Percentiles rank a stretch among this genome's conserved stretches.
These are phyloP conservation scores for Houttuynia cordata DNA, from an alignment of 164 flowering plant species.

Conservation along the genomic window DNA sequence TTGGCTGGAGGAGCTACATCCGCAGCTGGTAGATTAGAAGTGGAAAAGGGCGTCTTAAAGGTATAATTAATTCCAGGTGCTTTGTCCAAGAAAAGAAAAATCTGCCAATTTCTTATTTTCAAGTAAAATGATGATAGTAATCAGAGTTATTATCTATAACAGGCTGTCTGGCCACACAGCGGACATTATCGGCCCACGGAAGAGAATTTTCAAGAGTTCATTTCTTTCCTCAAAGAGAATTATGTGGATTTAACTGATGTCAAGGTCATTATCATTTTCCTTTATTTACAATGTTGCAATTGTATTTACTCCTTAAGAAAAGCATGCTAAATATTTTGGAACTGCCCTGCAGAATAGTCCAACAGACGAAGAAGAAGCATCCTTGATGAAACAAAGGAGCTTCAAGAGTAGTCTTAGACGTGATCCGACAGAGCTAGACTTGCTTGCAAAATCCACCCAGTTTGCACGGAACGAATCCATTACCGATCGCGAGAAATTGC, in stretches of 20 bases:
- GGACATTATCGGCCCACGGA: conserved; percentile 95
- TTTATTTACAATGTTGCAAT: not conserved
- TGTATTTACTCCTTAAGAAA: not conserved
- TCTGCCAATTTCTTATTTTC: not conserved
- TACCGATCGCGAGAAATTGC: no score
- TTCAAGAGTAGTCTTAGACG: not conserved
- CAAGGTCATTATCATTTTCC: conserved; percentile 29
- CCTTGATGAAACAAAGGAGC: not conserved
- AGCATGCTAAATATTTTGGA: not conserved
- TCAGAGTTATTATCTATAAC: not conserved
- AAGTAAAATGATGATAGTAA: not conserved
- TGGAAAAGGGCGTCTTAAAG: conserved; percentile 61
- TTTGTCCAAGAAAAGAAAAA: no score
- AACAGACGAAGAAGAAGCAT: conserved; percentile 39
- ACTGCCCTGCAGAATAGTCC: conserved; percentile 37
- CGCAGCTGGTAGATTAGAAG: conserved; percentile 81
- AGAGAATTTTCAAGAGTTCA: conserved; percentile 74
- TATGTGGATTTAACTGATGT: conserved; percentile 61
- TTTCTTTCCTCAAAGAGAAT: conserved; percentile 52
- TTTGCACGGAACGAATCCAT: not conserved
- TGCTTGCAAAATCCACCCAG: not conserved
- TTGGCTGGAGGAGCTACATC: conserved; percentile 95
- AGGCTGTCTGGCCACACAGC: conserved; percentile 99
- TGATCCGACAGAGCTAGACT: not conserved
- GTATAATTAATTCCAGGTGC: conserved; percentile 28